Conservation (phyloP, 2,329 filamentous ascomycete genomes). For the Microthyrium microscopicum region DNA sequence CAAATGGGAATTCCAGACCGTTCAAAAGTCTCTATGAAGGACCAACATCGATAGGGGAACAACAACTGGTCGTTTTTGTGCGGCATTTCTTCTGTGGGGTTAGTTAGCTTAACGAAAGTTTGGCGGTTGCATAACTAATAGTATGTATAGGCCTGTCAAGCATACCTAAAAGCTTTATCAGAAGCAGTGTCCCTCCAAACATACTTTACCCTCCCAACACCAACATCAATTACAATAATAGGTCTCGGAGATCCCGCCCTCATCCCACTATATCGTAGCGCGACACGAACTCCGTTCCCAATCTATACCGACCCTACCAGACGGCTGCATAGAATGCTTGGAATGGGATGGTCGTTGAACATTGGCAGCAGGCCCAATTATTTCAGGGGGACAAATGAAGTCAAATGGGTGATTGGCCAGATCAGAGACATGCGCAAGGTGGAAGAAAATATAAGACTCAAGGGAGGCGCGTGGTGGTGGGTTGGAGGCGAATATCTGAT, state of each 20-base stretch:
- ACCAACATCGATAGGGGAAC: constrained; percentile 15
- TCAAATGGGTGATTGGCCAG: constrained; percentile 6
- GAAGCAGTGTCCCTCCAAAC: constrained; percentile 34
- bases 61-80: constrained; percentile 56
- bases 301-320: constrained; percentile 61
- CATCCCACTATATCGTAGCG: constrained; percentile 48
- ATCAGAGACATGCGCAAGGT: background rate
- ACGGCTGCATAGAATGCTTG: constrained; percentile 48
- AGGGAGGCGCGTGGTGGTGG: constrained; percentile 22
- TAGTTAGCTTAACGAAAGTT: constrained; percentile 20
- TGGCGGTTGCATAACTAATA: constrained; percentile 10
- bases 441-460: constrained; percentile 10
- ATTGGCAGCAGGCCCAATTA: constrained; percentile 38
- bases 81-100: constrained; percentile 71
- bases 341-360: constrained; percentile 49
- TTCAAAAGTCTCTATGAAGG: constrained; percentile 22
- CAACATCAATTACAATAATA: constrained; percentile 50
- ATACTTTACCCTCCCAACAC: constrained; percentile 30
- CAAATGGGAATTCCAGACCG: constrained; percentile 17
- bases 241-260: constrained; percentile 55
- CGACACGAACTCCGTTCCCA: constrained; percentile 50
- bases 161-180: constrained; percentile 51
- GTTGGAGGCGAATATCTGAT: constrained; percentile 26
- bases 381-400: constrained; percentile 24
- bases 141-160: constrained; percentile 52